These are phyloP conservation scores for Drechslerella dactyloides DNA, from an alignment of 2,329 filamentous ascomycete species.

Conservation along the genomic window DNA sequence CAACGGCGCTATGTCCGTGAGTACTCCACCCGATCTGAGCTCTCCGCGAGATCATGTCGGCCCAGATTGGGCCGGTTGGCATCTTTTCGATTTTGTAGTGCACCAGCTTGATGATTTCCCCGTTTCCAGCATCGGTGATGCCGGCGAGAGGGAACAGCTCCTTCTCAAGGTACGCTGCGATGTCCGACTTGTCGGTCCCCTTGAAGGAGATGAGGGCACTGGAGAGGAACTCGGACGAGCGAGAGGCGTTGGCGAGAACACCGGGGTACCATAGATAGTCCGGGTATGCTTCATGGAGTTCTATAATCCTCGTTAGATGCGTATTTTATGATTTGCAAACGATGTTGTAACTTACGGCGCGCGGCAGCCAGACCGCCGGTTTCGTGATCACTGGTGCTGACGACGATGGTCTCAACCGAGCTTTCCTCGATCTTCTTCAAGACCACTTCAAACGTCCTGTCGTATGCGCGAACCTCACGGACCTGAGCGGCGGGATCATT, in stretches of 20 bases:
- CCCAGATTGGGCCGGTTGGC: conserved; percentile 68
- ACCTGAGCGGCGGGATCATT: conserved; percentile 86
- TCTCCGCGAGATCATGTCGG: conserved; percentile 83
- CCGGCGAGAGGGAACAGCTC: conserved; percentile 73
- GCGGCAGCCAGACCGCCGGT: conserved; percentile 87
- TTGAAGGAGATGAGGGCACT: conserved; percentile 63
- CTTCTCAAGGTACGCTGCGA: conserved; percentile 69
- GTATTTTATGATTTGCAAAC: not conserved
- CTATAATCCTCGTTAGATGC: conserved; percentile 55
- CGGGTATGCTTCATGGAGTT: conserved; percentile 69
- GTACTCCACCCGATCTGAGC: conserved; percentile 93
- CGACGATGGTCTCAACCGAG: conserved; percentile 76
- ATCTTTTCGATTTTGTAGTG: conserved; percentile 64
- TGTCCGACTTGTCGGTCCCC: conserved; percentile 60
- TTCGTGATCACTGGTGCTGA: conserved; percentile 93
- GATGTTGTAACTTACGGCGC: conserved; percentile 65
- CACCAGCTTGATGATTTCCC: conserved; percentile 73
- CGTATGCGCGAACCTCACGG: conserved; percentile 93
- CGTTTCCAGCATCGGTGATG: conserved; percentile 72
- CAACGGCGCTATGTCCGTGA: conserved; percentile 89
- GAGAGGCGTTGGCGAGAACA: conserved; percentile 79
- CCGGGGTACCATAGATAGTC: conserved; percentile 81
- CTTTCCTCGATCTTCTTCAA: conserved; percentile 81
- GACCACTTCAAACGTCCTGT: conserved; percentile 81
- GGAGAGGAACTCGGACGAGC: conserved; percentile 74